These are phyloP conservation scores for Cercospora nicotianae DNA, from an alignment of 2,329 filamentous ascomycete genomes.

Conservation along the genomic window DNA sequence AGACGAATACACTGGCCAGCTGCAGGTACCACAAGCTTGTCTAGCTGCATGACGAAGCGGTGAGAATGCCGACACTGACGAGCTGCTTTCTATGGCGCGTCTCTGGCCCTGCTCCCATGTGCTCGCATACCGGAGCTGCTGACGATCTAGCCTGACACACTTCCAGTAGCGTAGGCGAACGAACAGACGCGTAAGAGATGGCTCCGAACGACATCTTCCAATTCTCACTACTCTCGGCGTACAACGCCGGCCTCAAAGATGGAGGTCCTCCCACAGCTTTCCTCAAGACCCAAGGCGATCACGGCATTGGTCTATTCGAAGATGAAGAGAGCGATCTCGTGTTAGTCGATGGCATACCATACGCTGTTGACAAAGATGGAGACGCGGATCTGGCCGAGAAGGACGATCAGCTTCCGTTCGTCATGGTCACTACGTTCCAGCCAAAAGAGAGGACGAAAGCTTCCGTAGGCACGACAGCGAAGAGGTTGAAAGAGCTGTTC, in stretches of 20 bases:
- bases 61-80: not conserved
- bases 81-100: not conserved
- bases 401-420: slow-evolving; percentile 41
- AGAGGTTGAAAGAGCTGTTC: slow-evolving; percentile 33
- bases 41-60: slow-evolving; percentile 9
- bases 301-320: slow-evolving; percentile 46
- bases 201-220: slow-evolving; percentile 51
- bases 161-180: slow-evolving; percentile 32
- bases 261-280: slow-evolving; percentile 40
- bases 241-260: slow-evolving; percentile 40
- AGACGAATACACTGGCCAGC: no score
- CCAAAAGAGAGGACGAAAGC: slow-evolving; percentile 39
- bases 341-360: slow-evolving; percentile 41
- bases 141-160: not conserved
- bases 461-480: slow-evolving; percentile 27
- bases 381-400: slow-evolving; percentile 37
- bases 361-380: slow-evolving; percentile 38
- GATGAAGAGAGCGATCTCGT: slow-evolving; percentile 38
- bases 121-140: not conserved
- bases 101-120: not conserved
- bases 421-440: slow-evolving; percentile 46
- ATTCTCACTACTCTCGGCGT: slow-evolving; percentile 44
- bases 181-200: slow-evolving; percentile 8
- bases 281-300: slow-evolving; percentile 45
- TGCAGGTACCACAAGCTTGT: not conserved